Percentiles rank a stretch among this genome's conserved stretches.
Conservation (phyloP, 306 rosid species). For the Acmispon strigosus region DNA sequence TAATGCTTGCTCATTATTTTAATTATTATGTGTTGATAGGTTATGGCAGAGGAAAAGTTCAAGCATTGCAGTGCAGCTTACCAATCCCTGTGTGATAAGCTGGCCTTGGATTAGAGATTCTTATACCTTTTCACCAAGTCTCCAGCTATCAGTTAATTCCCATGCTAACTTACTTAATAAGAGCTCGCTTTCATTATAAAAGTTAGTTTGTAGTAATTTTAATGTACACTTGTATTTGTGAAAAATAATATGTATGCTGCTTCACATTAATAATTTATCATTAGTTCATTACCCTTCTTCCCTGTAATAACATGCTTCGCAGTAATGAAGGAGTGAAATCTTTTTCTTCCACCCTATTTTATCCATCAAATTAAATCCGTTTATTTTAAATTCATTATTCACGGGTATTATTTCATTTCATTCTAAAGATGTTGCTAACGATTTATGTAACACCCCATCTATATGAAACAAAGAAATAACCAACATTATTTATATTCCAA, state of each 20-base stretch:
- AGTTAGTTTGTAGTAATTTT: constrained; percentile 8
- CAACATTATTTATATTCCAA: no score
- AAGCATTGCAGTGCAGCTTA: constrained; percentile 78
- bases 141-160: not conserved
- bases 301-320: not conserved
- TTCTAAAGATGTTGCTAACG: no score
- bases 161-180: constrained; percentile 22
- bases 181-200: not conserved
- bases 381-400: no score
- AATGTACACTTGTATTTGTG: not conserved
- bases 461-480: no score
- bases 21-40: constrained; percentile 29
- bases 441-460: no score
- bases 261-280: not conserved
- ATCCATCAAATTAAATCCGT: no score
- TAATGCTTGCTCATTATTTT: not conserved
- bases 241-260: constrained; percentile 9
- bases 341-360: not conserved
- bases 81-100: constrained; percentile 61
- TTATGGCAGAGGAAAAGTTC: constrained; percentile 78
- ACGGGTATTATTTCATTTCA: no score
- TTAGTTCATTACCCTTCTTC: not conserved
- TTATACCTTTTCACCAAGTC: not conserved
- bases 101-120: constrained; percentile 34
- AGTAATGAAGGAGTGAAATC: not conserved